These are phyloP conservation scores for Lachancea cidri DNA, from an alignment of 805 yeast genomes.

Conservation along the genomic window DNA sequence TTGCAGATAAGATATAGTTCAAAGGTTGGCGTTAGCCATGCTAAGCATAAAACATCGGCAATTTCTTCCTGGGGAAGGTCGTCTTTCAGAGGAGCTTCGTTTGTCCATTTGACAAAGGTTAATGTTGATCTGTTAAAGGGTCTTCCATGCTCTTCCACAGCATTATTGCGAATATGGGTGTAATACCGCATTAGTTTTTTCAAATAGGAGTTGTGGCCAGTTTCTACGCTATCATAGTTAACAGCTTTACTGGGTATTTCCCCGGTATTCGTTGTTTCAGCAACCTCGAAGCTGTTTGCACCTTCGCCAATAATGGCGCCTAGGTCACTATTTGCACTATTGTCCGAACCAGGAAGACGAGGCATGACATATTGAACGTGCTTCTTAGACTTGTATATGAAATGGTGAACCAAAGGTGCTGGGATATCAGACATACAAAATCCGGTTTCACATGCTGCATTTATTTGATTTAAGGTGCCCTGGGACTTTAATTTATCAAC, in stretches of 20 bases:
- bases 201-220: conserved; percentile 14
- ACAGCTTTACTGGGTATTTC: too few species aligned
- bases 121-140: conserved; percentile 37
- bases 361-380: conserved; percentile 47
- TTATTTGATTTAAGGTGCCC: conserved; percentile 35
- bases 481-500: conserved; percentile 37
- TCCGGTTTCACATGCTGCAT: conserved; percentile 31
- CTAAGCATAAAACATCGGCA: conserved; percentile 37
- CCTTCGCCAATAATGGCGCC: not conserved
- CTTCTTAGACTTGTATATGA: conserved; percentile 67
- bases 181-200: conserved; percentile 25
- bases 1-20: conserved; percentile 52
- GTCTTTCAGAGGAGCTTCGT: conserved; percentile 10
- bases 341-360: conserved; percentile 1
- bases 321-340: not conserved
- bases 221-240: not conserved
- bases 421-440: conserved; percentile 47
- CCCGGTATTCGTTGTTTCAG: not conserved
- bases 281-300: not conserved
- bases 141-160: conserved; percentile 24
- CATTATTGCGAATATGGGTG: conserved; percentile 23
- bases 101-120: conserved; percentile 42
- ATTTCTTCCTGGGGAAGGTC: conserved; percentile 16
- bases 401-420: conserved; percentile 64
- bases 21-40: conserved; percentile 54